A percentile compares a stretch with the other conserved stretches of the same genome.
Conservation (phyloP, 768 basidiomycete species). For the Podaxis pistillaris region DNA sequence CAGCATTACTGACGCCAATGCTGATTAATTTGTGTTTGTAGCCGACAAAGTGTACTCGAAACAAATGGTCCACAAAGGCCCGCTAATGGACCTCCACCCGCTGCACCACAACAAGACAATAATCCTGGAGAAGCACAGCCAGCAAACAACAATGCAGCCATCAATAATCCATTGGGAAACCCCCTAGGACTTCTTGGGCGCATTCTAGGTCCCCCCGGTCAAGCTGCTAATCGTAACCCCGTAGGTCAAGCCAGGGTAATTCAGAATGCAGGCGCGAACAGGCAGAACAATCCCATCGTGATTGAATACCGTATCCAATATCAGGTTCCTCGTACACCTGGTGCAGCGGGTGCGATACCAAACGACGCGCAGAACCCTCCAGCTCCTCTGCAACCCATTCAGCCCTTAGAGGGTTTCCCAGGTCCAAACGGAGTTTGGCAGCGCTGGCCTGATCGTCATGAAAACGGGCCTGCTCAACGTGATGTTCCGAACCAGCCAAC, state of each 20-base stretch:
- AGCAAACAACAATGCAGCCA: conserved; percentile 35
- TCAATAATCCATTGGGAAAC: conserved; percentile 45
- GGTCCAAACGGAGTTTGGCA: conserved; percentile 69
- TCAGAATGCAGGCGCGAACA: conserved; percentile 23
- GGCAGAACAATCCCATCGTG: conserved; percentile 43
- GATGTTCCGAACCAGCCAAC: background rate
- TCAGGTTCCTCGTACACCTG: conserved; percentile 36
- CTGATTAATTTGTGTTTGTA: conserved; percentile 27
- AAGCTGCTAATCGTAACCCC: conserved; percentile 31
- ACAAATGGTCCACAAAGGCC: conserved; percentile 33
- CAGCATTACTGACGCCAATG: conserved; percentile 6
- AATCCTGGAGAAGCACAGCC: conserved; percentile 27
- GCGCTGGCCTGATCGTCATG: conserved; percentile 50
- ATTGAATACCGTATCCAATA: conserved; percentile 68
- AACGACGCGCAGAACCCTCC: conserved; percentile 30
- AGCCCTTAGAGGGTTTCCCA: conserved; percentile 59
- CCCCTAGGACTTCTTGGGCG: conserved; percentile 55
- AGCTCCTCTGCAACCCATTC: conserved; percentile 41
- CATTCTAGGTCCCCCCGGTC: conserved; percentile 53
- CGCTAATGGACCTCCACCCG: conserved; percentile 21
- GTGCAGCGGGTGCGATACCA: conserved; percentile 15
- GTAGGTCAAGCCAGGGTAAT: background rate
- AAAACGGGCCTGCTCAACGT: conserved; percentile 7
- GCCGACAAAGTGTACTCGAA: conserved; percentile 78
- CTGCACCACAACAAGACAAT: conserved; percentile 30